These are phyloP conservation scores for Mortierella hygrophila DNA, from an alignment of 192 early-diverging fungal species.

Conservation along the genomic window DNA sequence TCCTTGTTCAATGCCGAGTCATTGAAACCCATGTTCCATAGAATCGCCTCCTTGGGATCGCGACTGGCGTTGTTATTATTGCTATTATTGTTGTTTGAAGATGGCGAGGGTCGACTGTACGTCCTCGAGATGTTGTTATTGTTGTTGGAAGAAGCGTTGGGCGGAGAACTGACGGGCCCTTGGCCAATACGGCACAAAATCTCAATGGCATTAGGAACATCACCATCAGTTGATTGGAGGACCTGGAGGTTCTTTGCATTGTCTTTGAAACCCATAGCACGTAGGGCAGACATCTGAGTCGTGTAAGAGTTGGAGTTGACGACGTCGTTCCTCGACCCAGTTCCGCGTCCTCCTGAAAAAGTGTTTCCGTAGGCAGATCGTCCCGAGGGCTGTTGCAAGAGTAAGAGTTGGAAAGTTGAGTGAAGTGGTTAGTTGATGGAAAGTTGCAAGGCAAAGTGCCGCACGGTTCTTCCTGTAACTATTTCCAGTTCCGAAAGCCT, in stretches of 20 bases:
- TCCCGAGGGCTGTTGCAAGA: slow-evolving; percentile 17
- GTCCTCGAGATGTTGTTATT: background rate
- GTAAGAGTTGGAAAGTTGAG: background rate
- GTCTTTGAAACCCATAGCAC: slow-evolving; percentile 90
- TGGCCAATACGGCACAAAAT: slow-evolving; percentile 68
- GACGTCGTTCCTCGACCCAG: slow-evolving; percentile 18
- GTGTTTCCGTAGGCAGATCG: slow-evolving; percentile 52
- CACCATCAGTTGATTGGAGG: slow-evolving; percentile 76
- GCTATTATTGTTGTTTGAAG: slow-evolving; percentile 17
- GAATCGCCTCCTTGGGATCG: slow-evolving; percentile 72
- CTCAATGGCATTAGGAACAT: slow-evolving; percentile 80
- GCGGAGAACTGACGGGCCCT: slow-evolving; percentile 40
- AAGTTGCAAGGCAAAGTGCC: background rate
- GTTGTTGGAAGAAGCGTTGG: slow-evolving; percentile 8
- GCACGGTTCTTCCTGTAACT: background rate
- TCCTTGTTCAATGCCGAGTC: slow-evolving; percentile 74
- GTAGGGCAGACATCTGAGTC: slow-evolving; percentile 54
- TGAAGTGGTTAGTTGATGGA: background rate
- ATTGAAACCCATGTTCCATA: slow-evolving; percentile 82
- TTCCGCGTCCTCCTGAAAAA: slow-evolving; percentile 37
- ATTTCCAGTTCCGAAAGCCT: background rate
- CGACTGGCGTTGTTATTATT: slow-evolving; percentile 28
- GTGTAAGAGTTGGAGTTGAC: slow-evolving; percentile 56
- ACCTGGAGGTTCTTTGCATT: slow-evolving; percentile 74
- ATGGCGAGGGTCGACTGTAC: slow-evolving; percentile 7